A percentile compares a stretch with the other conserved stretches of the same genome.
Conservation (phyloP, 257 asterid genomes). For the Verbena officinalis region DNA sequence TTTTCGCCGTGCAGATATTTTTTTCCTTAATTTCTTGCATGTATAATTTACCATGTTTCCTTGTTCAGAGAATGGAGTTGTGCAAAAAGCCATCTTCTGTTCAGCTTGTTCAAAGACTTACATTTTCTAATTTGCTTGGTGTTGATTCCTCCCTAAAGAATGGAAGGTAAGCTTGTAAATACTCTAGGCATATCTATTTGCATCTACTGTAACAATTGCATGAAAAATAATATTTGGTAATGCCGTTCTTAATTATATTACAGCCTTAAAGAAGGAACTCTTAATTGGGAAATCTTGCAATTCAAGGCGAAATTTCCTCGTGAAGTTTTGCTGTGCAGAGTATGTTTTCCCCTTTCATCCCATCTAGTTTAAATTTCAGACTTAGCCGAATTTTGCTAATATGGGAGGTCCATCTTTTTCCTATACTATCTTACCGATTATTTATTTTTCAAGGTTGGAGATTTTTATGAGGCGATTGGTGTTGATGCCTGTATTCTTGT, state of each 20-base stretch:
- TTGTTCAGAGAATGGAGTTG: slow-evolving; percentile 69
- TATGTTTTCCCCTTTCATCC: slow-evolving; percentile 41
- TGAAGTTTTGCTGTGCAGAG: slow-evolving; percentile 94
- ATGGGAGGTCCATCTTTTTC: slow-evolving; percentile 11
- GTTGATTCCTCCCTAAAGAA: slow-evolving; percentile 70
- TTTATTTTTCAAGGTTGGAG: slow-evolving; percentile 77
- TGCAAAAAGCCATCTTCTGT: slow-evolving; percentile 93
- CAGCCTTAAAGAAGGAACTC: slow-evolving; percentile 96
- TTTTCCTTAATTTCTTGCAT: slow-evolving; percentile 21
- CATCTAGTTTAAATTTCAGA: slow-evolving; percentile 15
- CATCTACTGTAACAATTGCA: slow-evolving; percentile 1
- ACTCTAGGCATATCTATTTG: slow-evolving; percentile 12
- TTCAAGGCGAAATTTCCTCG: slow-evolving; percentile 95
- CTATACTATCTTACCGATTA: slow-evolving; percentile 20
- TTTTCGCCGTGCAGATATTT: slow-evolving; percentile 5
- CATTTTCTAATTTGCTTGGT: slow-evolving; percentile 72
- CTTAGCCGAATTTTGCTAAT: slow-evolving; percentile 1
- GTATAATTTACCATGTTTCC: slow-evolving; percentile 27
- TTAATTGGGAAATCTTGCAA: slow-evolving; percentile 89
- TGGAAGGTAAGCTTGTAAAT: slow-evolving; percentile 62
- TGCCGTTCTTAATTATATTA: slow-evolving; percentile 31
- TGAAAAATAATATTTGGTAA: slow-evolving; percentile 21
- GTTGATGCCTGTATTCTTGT: slow-evolving; percentile 96
- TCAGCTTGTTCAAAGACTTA: slow-evolving; percentile 63
- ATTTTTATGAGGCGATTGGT: slow-evolving; percentile 94